Evolutionary conservation across 441 rosid genomes (phyloP), one percentile per base, ranked within the genome.

Genomic region (Melianthus villosus): DNA sequence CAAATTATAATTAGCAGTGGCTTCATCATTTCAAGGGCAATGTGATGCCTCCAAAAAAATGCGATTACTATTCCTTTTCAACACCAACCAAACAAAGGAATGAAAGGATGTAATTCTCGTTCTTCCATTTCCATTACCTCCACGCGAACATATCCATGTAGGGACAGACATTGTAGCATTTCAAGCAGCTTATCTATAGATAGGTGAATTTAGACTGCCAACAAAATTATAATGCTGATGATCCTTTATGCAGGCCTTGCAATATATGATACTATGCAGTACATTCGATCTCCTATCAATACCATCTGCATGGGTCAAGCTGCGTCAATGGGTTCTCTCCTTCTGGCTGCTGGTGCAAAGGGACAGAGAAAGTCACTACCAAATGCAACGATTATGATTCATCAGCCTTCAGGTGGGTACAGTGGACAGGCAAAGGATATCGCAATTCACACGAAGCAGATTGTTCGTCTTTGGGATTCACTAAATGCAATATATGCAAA

Each of bases 371-470:
- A 73, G 68, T 44, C 96, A 1, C 82, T 84, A 10, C 98, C 98
- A 13, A 82, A 89, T 53, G 82, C 96, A 3, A 82, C 93, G 0
- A 40, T 84, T 44, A 82, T 84, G 96, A 73, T 91, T 68, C 98
- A 84, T 57, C 96, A 91, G 59, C 98, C 98, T 43, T 84, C 98
- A 2, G 98, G 93, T 27, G 98, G 98, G 9, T 91, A 91, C 50
- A 77, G 86, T 22, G 96, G 94, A 4, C 98, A 89, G 67, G 98
- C 93, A 27, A 77, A 73, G 57, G 98, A 89, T 53, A 67, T 91
- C 60, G 74, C 80, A 1, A 91, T 84, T 53, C 96, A 84, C 41
- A 82, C 98, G 0, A 79, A 82, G 58, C 91, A 91, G 73, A 91
- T 91, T 34, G 79, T 84, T 54, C 75, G 84, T 22, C 65, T 84